Conservation (phyloP, 257 asterid genomes). For the Leptodermis oblonga region DNA sequence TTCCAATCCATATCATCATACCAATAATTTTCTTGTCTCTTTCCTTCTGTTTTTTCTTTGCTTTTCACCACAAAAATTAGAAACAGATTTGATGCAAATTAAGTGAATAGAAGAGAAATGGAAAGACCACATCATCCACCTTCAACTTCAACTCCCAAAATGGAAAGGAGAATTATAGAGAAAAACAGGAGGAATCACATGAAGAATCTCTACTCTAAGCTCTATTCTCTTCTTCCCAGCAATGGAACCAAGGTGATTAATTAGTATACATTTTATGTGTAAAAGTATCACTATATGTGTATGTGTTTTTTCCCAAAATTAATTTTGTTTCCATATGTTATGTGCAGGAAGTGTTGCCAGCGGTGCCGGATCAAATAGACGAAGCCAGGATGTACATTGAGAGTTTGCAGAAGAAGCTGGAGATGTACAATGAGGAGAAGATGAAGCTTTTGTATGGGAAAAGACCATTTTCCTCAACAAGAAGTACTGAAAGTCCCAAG, state of each 20-base stretch:
- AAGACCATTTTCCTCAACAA: conserved; percentile 13
- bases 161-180: conserved; percentile 50
- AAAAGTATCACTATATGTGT: too few species aligned
- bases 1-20: too few species aligned
- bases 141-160: conserved; percentile 23
- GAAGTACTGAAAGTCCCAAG: conserved; percentile 10
- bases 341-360: conserved; percentile 32
- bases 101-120: conserved; percentile 5
- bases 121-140: conserved; percentile 8
- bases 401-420: conserved; percentile 26
- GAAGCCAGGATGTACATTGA: conserved; percentile 39
- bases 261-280: too few species aligned
- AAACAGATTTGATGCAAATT: too few species aligned
- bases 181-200: conserved; percentile 43
- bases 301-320: too few species aligned
- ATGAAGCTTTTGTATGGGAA: conserved; percentile 19
- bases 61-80: too few species aligned
- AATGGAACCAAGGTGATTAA: conserved; percentile 28
- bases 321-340: too few species aligned
- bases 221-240: conserved; percentile 37
- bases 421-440: conserved; percentile 28
- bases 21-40: too few species aligned
- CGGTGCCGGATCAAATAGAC: conserved; percentile 45
- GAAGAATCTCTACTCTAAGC: conserved; percentile 38
- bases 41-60: too few species aligned